phyloP scores from a whole-genome alignment of 202 grass and related monocot species.

The Zoysia matrella region DNA sequence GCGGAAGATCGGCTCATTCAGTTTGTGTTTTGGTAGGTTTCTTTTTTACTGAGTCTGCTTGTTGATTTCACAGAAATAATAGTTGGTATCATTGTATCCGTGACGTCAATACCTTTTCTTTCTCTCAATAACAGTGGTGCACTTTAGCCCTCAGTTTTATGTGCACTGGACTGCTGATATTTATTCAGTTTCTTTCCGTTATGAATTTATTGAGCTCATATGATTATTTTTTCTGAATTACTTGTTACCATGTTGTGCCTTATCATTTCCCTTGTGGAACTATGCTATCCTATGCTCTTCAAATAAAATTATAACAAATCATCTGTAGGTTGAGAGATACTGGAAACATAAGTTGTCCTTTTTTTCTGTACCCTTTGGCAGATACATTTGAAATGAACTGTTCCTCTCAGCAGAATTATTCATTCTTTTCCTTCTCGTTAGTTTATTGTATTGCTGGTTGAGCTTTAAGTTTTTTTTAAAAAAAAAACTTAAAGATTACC shows the following conservation, averaged over 20 bases:
- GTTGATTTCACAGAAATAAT: conserved; percentile 30
- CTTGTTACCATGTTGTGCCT: background rate
- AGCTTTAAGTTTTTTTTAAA: background rate
- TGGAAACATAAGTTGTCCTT: conserved; percentile 6
- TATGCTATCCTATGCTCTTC: background rate
- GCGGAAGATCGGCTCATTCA: conserved; percentile 11
- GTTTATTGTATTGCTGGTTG: background rate
- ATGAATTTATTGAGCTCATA: conserved; percentile 21
- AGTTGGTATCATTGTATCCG: background rate
- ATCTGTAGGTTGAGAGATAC: conserved; percentile 10
- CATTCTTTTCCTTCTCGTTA: background rate
- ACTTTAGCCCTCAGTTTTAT: conserved; percentile 5
- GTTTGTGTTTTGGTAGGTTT: conserved; percentile 34
- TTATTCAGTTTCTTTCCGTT: background rate
- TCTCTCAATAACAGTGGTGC: conserved; percentile 8
- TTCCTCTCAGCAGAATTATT: conserved; percentile 32
- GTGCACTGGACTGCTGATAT: conserved; percentile 13
- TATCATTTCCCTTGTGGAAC: background rate
- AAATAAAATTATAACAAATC: background rate
- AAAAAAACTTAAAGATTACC: background rate
- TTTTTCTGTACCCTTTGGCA: conserved; percentile 8
- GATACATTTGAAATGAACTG: conserved; percentile 1
- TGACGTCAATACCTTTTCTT: background rate
- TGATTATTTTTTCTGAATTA: background rate
- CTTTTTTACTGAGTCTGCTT: background rate